Base-by-base conservation (phyloP, 163 green algal species). In the Chloroidium sp. region DNA sequence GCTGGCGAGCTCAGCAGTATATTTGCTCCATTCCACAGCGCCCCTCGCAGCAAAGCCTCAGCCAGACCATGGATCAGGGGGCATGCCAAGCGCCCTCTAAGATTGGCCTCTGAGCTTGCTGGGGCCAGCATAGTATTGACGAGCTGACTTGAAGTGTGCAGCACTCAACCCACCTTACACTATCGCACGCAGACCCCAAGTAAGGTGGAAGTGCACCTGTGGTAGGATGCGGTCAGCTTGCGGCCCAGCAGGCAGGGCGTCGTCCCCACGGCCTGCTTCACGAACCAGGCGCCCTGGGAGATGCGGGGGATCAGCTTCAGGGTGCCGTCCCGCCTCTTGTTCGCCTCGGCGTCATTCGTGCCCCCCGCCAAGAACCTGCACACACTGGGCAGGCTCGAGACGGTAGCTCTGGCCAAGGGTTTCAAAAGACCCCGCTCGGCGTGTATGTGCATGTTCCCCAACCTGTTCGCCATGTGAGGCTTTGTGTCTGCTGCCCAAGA, bases 301-400 rank as follows among this genome's bases (percentile, higher is more conserved):
- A 98, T 92, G 79, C 91, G 87, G 0, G 95, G 95, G 77, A 98
- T 97, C 59, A 98, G 90, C 89, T 98, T 98, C 85, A 98, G 92
- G 87, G 91, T 92, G 64, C 84, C 86, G 84, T 94, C 91, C 68
- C 95, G 88, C 2, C 79, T 82, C 61, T 85, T 81, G 74, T 93
- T 87, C 4, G 81, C 88, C 68, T 83, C 82, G 10, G 84, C 62
- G 69, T 82, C 75, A 1, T 4, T 61, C 0, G 77, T 77, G 59
- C 88, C 84, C 68, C 92, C 92, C 10, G 90, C 81, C 57, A 97
- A 68, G 84, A 96, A 97, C 82, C 91, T 93, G 85, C 79, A 57
- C 6, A 36, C 36, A 36, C 36, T 36, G 36, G 36, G 36, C 36
- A 36, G 36, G 36, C 36, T 36, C 36, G 36, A 36, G 36, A 72